Percentiles rank a stretch among this genome's conserved stretches.
Evolutionary conservation across 2,329 filamentous ascomycete species (phyloP).

Genomic region (Paraphoma sp.): DNA sequence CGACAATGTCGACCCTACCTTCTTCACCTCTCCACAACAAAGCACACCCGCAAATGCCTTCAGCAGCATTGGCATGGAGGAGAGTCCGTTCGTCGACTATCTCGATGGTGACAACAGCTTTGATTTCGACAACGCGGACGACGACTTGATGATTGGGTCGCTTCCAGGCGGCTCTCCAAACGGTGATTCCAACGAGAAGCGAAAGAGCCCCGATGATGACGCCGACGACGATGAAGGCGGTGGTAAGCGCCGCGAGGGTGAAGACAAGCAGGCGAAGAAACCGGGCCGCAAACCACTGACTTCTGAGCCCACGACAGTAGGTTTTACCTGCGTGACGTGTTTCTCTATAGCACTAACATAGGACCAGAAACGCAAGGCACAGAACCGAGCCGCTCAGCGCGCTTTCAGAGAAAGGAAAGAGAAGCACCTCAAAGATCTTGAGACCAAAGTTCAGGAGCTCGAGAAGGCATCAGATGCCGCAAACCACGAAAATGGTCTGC

Average conservation of each 20-base stretch:
- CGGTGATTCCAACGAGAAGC: slow-evolving; percentile 64
- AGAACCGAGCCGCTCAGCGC: slow-evolving; percentile 67
- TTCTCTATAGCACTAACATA: slow-evolving; percentile 27
- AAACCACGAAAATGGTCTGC: slow-evolving; percentile 82
- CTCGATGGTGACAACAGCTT: slow-evolving; percentile 77
- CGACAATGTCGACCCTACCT: slow-evolving; percentile 42
- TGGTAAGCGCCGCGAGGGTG: slow-evolving; percentile 79
- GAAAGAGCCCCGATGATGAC: slow-evolving; percentile 74
- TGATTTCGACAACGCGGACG: slow-evolving; percentile 72
- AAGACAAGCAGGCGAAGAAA: slow-evolving; percentile 91
- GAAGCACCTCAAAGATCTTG: slow-evolving; percentile 71
- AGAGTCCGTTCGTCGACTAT: slow-evolving; percentile 85
- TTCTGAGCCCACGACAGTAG: slow-evolving; percentile 92
- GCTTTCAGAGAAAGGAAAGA: slow-evolving; percentile 69
- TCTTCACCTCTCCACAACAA: slow-evolving; percentile 49
- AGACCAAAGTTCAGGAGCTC: slow-evolving; percentile 70
- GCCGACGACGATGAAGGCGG: slow-evolving; percentile 69
- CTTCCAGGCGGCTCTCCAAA: slow-evolving; percentile 65
- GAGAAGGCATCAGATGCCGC: slow-evolving; percentile 84
- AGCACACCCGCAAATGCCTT: slow-evolving; percentile 51
- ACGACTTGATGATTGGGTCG: slow-evolving; percentile 75
- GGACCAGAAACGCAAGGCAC: slow-evolving; percentile 85
- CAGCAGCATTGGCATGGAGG: slow-evolving; percentile 62
- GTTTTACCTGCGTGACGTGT: slow-evolving; percentile 49
- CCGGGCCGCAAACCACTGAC: slow-evolving; percentile 95